phyloP scores from a whole-genome alignment of 768 basidiomycete species.

The Rickenella mellea region DNA sequence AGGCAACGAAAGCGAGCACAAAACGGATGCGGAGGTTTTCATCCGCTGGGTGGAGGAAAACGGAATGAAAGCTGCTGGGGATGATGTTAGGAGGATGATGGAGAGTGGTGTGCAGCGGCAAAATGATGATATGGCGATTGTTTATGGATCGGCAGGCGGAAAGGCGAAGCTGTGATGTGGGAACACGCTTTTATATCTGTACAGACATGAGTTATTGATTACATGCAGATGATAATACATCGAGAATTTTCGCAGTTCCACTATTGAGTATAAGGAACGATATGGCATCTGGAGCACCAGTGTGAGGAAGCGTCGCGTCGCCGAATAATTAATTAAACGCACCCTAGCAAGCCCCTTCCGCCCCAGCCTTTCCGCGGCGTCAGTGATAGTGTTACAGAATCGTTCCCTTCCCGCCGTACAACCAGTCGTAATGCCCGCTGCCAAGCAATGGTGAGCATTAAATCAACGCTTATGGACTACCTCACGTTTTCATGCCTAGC shows the following conservation, averaged over 20 bases:
- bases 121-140: not conserved
- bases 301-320: not conserved
- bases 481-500: conserved; percentile 70
- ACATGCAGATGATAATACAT: no score
- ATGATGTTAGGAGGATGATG: conserved; percentile 15
- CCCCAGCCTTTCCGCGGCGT: conserved; percentile 76
- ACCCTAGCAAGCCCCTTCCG: conserved; percentile 81
- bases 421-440: conserved; percentile 54
- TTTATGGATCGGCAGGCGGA: not conserved
- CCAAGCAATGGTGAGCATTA: conserved; percentile 3
- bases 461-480: conserved; percentile 2
- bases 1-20: conserved; percentile 15
- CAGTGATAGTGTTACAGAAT: conserved; percentile 40
- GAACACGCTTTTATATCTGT: no score
- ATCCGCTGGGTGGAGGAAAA: conserved; percentile 38
- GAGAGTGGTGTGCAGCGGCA: not conserved
- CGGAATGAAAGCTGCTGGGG: conserved; percentile 19
- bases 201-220: no score
- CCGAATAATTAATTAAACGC: conserved; percentile 14
- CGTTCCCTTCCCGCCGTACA: conserved; percentile 43
- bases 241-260: not conserved
- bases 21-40: conserved; percentile 43
- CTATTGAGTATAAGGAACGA: conserved; percentile 34
- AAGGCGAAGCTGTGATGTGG: not conserved
- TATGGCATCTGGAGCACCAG: conserved; percentile 41